phyloP scores from a whole-genome alignment of 768 basidiomycete genomes.

The Mycena venus region DNA sequence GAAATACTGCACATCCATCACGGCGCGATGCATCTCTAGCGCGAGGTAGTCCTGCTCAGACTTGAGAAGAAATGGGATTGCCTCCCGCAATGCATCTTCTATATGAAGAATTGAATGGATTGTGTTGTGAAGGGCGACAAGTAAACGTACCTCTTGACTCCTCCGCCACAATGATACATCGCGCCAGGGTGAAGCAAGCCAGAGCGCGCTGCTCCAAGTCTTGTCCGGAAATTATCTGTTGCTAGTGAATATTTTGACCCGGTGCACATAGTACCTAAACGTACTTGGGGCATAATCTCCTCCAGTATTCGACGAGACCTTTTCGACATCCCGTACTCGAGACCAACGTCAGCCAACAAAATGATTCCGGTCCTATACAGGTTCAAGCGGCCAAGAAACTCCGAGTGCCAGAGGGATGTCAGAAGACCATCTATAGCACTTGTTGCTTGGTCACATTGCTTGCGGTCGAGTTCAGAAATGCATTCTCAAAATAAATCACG shows the following conservation, averaged over 20 bases:
- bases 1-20: conserved; percentile 80
- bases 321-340: conserved; percentile 84
- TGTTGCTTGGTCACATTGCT: conserved; percentile 77
- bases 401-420: conserved; percentile 82
- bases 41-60: conserved; percentile 76
- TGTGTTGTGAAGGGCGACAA: neutral
- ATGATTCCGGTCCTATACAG: conserved; percentile 78
- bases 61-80: conserved; percentile 69
- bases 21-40: conserved; percentile 70
- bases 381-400: conserved; percentile 78
- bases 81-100: conserved; percentile 65
- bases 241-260: neutral
- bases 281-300: conserved; percentile 86
- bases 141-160: conserved; percentile 55
- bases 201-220: conserved; percentile 85
- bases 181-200: conserved; percentile 79
- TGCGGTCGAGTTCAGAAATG: conserved; percentile 11
- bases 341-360: conserved; percentile 81
- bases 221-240: conserved; percentile 75
- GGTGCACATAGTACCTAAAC: neutral
- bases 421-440: conserved; percentile 76
- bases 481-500: neutral
- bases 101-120: neutral
- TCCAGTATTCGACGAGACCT: conserved; percentile 75
- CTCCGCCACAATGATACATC: conserved; percentile 77